Evolutionary conservation across 2,329 filamentous ascomycete genomes (phyloP), one percentile per base, ranked within the genome.

Genomic region (Diaporthe capsici): DNA sequence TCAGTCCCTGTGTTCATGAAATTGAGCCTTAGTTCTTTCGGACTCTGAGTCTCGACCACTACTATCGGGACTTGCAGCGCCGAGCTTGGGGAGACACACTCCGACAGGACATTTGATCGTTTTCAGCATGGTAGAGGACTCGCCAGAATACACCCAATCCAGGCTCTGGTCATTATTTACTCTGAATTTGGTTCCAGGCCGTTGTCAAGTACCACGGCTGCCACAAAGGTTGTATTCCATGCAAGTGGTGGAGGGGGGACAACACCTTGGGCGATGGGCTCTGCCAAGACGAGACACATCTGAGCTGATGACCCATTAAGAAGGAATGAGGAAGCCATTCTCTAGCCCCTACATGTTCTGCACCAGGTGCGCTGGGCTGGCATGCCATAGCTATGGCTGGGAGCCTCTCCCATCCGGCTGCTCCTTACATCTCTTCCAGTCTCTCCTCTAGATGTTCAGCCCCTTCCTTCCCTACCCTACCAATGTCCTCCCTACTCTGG

Each of bases 161-260:
- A n/a, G 42, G 10, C 1, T 34, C 28, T 4, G 3, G n/a, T 8
- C 28, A 15, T 6, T 4, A 0, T 22, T 49, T 9, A 3, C 10
- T 17, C 5, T 31, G 34, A 1, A 2, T 31, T n/a, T 7, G 20
- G 9, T 17, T 5, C 4, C 2, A 15, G 15, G 7, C 49, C 12
- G 10, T 37, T n/a, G 10, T n/a, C 25, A 22, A 34, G 10, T 15
- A 5, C 20, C 3, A 7, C 15, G 31, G n/a, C 25, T 31, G 22
- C 28, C 8, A 10, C 20, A 13, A 17, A 17, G 44, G n/a, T 15
- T 51, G 20, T 67, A 28, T 1, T 67, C 25, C 17, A 20, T 22
- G 37, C 28, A n/a, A 4, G 55, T 49, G 28, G 15, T 22, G 5
- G 8, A 51, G 10, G 17, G 7, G 34, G 34, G 28, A 47, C 47